These are phyloP conservation scores for Sclerotiophoma versabilis DNA, from an alignment of 2,329 filamentous ascomycete genomes.

Conservation along the genomic window DNA sequence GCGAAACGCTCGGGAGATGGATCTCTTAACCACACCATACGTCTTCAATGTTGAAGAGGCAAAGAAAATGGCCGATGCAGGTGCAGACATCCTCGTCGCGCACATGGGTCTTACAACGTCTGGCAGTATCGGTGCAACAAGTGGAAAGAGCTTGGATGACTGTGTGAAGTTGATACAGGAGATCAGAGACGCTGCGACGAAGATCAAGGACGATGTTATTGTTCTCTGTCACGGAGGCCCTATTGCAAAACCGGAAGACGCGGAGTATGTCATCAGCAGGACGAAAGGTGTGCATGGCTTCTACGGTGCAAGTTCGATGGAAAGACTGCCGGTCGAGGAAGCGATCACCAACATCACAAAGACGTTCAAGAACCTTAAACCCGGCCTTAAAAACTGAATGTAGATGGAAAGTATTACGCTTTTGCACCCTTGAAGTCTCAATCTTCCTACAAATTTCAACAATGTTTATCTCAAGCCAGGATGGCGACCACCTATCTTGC, in stretches of 20 bases:
- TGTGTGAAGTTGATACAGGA: slow-evolving; percentile 67
- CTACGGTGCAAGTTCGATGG: slow-evolving; percentile 74
- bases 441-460: background rate
- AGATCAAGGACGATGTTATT: slow-evolving; percentile 65
- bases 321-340: slow-evolving; percentile 70
- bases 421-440: background rate
- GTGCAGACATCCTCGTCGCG: slow-evolving; percentile 71
- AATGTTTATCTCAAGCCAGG: background rate
- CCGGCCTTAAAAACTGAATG: background rate
- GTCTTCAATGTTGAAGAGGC: slow-evolving; percentile 71
- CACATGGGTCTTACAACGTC: slow-evolving; percentile 73
- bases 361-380: slow-evolving; percentile 58
- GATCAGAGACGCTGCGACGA: slow-evolving; percentile 67
- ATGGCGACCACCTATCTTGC: background rate
- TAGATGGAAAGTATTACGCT: background rate
- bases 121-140: slow-evolving; percentile 69
- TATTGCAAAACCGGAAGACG: slow-evolving; percentile 69
- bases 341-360: slow-evolving; percentile 67
- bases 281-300: slow-evolving; percentile 74
- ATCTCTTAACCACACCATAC: slow-evolving; percentile 72
- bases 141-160: slow-evolving; percentile 69
- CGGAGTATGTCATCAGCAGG: slow-evolving; percentile 66
- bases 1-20: slow-evolving; percentile 63
- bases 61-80: slow-evolving; percentile 67
- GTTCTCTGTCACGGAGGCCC: slow-evolving; percentile 76